Evolutionary conservation across 805 yeast species (phyloP).

Genomic region (Candida manassasensis): DNA sequence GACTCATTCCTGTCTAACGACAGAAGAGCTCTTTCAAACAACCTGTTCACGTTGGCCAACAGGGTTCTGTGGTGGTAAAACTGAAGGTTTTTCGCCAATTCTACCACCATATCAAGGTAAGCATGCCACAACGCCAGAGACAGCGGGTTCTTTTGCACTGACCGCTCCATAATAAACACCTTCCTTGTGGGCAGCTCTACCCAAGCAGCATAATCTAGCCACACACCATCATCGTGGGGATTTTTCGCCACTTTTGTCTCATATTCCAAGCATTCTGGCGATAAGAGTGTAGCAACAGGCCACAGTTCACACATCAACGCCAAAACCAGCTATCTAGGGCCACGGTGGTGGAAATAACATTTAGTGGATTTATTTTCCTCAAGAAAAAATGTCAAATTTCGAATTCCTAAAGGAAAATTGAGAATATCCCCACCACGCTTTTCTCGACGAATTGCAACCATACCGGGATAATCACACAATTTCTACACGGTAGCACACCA

Average conservation of each 20-base stretch:
- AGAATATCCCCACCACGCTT: too few species aligned
- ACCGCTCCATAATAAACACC: constrained; percentile 50
- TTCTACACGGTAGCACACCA: too few species aligned
- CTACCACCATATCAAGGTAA: constrained; percentile 41
- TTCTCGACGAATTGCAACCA: too few species aligned
- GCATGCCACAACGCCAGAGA: constrained; percentile 53
- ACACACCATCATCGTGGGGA: constrained; percentile 29
- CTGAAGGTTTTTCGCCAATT: constrained; percentile 20
- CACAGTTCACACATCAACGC: too few species aligned
- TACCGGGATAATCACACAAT: too few species aligned
- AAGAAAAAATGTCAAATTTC: too few species aligned
- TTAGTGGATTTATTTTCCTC: too few species aligned
- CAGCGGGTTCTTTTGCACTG: constrained; percentile 38
- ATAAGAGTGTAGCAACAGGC: constrained; percentile 13
- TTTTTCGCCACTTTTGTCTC: constrained; percentile 34
- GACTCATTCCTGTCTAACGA: constrained; percentile 35
- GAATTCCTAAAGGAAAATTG: too few species aligned
- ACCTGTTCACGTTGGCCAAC: constrained; percentile 30
- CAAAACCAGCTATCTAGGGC: too few species aligned
- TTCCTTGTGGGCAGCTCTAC: constrained; percentile 21
- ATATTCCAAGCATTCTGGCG: constrained; percentile 25
- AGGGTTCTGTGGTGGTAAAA: constrained; percentile 24
- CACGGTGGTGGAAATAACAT: too few species aligned
- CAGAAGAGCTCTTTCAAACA: constrained; percentile 46
- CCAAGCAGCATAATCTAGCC: constrained; percentile 43